Evolutionary conservation across 2,329 filamentous ascomycete species (phyloP).

Genomic region (Biscogniauxia sp.): DNA sequence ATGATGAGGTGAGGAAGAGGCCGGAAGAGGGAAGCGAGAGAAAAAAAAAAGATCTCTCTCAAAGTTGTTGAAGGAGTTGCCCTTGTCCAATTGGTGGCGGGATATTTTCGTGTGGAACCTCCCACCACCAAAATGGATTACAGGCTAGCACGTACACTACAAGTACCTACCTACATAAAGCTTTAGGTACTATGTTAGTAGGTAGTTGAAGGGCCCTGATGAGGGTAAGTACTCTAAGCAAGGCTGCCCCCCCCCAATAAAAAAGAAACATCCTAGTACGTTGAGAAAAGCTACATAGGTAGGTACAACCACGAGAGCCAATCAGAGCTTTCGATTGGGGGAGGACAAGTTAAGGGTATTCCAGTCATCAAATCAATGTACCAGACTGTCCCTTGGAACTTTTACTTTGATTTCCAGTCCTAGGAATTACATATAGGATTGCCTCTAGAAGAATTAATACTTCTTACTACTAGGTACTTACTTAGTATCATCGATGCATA

Average conservation of each 20-base stretch:
- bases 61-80: conserved; percentile 16
- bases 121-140: not conserved
- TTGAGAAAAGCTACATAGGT: conserved; percentile 22
- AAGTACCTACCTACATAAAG: too few species aligned
- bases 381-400: too few species aligned
- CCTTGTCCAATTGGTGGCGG: conserved; percentile 21
- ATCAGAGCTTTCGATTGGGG: not conserved
- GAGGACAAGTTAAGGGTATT: not conserved
- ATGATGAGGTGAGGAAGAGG: conserved; percentile 23
- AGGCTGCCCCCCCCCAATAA: conserved; percentile 20
- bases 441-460: too few species aligned
- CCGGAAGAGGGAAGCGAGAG: conserved; percentile 20
- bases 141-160: too few species aligned
- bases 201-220: too few species aligned
- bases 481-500: too few species aligned
- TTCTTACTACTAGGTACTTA: too few species aligned
- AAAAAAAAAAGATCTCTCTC: conserved; percentile 5
- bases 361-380: too few species aligned
- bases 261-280: conserved; percentile 14
- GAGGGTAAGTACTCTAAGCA: not conserved
- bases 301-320: not conserved
- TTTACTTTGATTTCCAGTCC: too few species aligned
- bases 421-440: too few species aligned
- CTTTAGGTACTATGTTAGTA: too few species aligned
- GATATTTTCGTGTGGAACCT: conserved; percentile 24